These are phyloP conservation scores for Ceratocystis huliohia DNA, from an alignment of 2,329 filamentous ascomycete genomes.

Conservation along the genomic window DNA sequence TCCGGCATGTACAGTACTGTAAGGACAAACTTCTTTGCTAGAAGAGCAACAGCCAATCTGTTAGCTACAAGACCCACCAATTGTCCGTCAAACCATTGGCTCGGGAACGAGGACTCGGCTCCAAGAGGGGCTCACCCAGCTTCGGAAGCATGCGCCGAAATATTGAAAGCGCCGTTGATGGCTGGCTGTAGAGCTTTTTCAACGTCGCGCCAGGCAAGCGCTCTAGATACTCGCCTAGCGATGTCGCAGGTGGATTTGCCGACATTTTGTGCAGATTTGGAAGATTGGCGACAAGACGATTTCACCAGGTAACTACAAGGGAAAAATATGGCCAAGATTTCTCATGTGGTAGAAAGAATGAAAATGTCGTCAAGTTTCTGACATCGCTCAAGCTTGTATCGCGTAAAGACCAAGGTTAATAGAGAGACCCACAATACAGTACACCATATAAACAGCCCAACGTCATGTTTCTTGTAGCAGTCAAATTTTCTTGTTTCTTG, in stretches of 20 bases:
- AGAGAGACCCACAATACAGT: not conserved
- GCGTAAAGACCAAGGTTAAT: not conserved
- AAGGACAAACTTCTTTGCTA: conserved; percentile 93
- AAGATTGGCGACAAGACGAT: not conserved
- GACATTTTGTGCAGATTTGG: conserved; percentile 31
- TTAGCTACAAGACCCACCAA: not conserved
- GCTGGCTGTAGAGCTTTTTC: conserved; percentile 84
- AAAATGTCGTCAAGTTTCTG: not conserved
- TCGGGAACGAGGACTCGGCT: not conserved
- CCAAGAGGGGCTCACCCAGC: conserved; percentile 43
- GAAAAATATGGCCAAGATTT: not conserved
- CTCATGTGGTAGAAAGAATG: not conserved
- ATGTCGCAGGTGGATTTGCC: conserved; percentile 35
- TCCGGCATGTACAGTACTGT: conserved; percentile 80
- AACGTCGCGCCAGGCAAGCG: conserved; percentile 81
- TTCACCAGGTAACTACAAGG: not conserved
- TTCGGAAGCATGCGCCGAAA: conserved; percentile 95
- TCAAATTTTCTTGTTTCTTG: too few relatives aligned
- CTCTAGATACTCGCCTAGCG: conserved; percentile 80
- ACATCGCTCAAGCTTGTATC: not conserved
- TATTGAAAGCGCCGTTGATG: conserved; percentile 86
- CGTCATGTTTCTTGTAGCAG: not conserved
- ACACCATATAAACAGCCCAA: not conserved
- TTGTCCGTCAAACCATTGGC: not conserved
- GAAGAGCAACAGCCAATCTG: not conserved